Conservation (phyloP, 2,329 filamentous ascomycete genomes). For the Fusarium ambrosium region DNA sequence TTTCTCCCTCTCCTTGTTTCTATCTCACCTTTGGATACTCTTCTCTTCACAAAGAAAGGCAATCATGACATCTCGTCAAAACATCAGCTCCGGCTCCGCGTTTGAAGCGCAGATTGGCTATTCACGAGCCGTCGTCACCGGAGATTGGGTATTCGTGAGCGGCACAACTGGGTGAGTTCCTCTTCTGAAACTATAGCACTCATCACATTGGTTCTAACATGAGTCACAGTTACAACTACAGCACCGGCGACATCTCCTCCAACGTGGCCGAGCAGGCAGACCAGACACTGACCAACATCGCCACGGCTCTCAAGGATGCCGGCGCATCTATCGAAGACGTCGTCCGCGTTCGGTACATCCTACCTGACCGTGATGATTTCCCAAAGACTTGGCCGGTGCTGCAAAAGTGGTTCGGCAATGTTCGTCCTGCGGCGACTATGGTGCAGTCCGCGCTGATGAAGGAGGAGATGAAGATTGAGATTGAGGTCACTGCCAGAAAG, state of each 20-base stretch:
- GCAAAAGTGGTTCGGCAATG: constrained; percentile 62
- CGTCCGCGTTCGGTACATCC: constrained; percentile 66
- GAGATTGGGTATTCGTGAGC: constrained; percentile 66
- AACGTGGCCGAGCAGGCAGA: constrained; percentile 63
- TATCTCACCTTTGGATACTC: not conserved
- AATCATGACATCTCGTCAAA: constrained; percentile 51
- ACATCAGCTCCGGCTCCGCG: constrained; percentile 63
- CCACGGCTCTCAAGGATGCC: constrained; percentile 59
- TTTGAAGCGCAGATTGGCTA: constrained; percentile 69
- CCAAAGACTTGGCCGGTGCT: constrained; percentile 64
- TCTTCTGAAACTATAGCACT: not conserved
- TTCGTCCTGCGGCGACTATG: constrained; percentile 68
- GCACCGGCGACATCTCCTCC: constrained; percentile 59
- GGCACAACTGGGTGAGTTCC: constrained; percentile 65
- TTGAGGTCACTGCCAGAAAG: constrained; percentile 58
- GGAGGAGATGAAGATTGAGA: constrained; percentile 62
- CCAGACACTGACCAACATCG: constrained; percentile 63
- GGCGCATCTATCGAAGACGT: constrained; percentile 60
- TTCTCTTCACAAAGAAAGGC: not conserved
- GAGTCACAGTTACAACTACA: constrained; percentile 63
- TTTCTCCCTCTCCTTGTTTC: not conserved
- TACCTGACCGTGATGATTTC: constrained; percentile 63
- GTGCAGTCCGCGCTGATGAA: constrained; percentile 64
- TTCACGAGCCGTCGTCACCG: constrained; percentile 65
- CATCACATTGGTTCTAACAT: not conserved